Evolutionary conservation across 108 stramenopile species (phyloP).

Genomic region (Pseudonitzschia pungens): DNA sequence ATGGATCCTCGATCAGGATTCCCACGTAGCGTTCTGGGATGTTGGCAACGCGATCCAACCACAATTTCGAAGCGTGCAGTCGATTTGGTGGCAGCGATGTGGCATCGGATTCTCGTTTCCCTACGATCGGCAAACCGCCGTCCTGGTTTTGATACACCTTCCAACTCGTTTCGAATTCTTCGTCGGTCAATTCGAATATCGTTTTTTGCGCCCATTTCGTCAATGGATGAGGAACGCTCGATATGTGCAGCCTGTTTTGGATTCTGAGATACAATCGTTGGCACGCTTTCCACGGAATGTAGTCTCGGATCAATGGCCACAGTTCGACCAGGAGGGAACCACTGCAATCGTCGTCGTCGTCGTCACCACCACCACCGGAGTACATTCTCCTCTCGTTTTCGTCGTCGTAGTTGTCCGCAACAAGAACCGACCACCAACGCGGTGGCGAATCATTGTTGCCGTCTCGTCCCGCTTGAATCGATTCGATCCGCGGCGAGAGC

Average conservation of each 20-base stretch:
- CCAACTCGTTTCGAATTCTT: conserved; percentile 12
- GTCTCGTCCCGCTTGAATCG: not conserved
- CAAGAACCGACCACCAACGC: conserved; percentile 13
- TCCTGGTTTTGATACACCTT: not conserved
- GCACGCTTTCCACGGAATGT: conserved; percentile 20
- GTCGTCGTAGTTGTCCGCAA: conserved; percentile 8
- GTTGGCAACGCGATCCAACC: conserved; percentile 29
- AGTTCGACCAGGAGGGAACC: conserved; percentile 28
- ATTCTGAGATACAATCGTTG: conserved; percentile 17
- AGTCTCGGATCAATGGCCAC: conserved; percentile 35
- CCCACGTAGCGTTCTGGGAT: conserved; percentile 19
- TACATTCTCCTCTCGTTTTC: not conserved
- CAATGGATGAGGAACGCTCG: conserved; percentile 33
- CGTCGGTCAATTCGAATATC: not conserved
- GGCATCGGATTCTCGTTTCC: not conserved
- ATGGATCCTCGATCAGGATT: conserved; percentile 28
- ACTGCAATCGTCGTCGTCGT: conserved; percentile 4
- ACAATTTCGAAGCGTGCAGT: conserved; percentile 25
- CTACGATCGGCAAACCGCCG: not conserved
- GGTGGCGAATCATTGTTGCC: not conserved
- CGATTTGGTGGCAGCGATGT: conserved; percentile 8
- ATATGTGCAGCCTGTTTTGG: conserved; percentile 19
- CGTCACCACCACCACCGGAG: not conserved
- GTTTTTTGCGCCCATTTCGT: conserved; percentile 20
- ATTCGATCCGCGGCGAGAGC: not conserved